A percentile compares a stretch with the other conserved stretches of the same genome.
Evolutionary conservation across 306 rosid species (phyloP).

Genomic region (Vigna unguiculata): DNA sequence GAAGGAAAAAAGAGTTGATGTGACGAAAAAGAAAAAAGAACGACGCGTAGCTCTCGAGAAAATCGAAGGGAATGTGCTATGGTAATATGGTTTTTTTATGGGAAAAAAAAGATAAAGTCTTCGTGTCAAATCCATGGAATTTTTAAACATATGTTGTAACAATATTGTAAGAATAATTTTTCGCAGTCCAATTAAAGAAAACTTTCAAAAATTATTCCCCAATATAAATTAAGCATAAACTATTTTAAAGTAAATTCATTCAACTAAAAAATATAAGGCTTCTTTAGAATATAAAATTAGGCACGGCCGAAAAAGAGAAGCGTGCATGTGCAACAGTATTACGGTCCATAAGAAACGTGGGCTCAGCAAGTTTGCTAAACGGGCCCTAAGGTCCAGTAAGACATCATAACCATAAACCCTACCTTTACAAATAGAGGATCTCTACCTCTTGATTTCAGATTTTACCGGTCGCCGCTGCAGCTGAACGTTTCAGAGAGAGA

Average conservation of each 20-base stretch:
- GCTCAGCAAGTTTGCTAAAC: neutral
- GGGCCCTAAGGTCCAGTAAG: neutral
- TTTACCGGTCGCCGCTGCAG: slow-evolving; percentile 7
- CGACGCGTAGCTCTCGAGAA: neutral
- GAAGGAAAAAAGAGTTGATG: too few species aligned
- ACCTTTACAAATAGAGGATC: slow-evolving; percentile 33
- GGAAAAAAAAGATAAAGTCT: neutral
- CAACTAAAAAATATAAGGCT: neutral
- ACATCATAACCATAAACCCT: slow-evolving; percentile 37
- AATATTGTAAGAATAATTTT: neutral
- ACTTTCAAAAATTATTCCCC: neutral
- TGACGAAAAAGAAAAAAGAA: too few species aligned
- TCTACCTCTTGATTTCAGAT: neutral
- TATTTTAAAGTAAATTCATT: neutral
- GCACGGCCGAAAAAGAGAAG: neutral
- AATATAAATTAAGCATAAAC: neutral
- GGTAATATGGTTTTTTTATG: neutral
- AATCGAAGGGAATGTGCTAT: neutral
- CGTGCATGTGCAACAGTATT: too few species aligned
- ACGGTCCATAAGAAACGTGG: neutral
- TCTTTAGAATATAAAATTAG: neutral
- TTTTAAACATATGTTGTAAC: too few species aligned
- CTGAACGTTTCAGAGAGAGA: neutral
- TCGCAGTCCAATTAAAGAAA: neutral
- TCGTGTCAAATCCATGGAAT: neutral